phyloP scores from a whole-genome alignment of 306 rosid genomes.

The Hippophae rhamnoides region DNA sequence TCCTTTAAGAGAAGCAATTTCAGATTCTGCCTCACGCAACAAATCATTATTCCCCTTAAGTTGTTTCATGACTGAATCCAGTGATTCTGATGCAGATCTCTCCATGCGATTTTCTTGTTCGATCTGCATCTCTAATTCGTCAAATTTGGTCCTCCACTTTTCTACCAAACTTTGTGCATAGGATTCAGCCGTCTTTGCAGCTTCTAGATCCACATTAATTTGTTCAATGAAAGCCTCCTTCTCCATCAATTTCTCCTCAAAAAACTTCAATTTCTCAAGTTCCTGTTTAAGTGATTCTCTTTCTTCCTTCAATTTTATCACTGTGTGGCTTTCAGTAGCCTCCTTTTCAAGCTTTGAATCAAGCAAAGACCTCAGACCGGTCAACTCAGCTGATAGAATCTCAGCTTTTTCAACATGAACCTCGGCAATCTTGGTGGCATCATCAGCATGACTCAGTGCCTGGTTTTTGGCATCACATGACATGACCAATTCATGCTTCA shows the following conservation, averaged over 20 bases:
- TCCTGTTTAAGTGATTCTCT: constrained; percentile 49
- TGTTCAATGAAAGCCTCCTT: constrained; percentile 64
- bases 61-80: constrained; percentile 63
- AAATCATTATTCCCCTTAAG: constrained; percentile 56
- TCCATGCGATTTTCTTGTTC: constrained; percentile 64
- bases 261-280: constrained; percentile 44
- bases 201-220: constrained; percentile 74
- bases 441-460: constrained; percentile 85
- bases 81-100: constrained; percentile 76
- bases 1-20: constrained; percentile 59
- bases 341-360: constrained; percentile 68
- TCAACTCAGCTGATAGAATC: constrained; percentile 60
- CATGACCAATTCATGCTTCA: constrained; percentile 70
- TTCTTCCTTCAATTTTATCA: constrained; percentile 47
- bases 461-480: constrained; percentile 88
- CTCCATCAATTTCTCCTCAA: constrained; percentile 42
- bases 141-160: constrained; percentile 57
- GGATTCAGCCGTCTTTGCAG: constrained; percentile 83
- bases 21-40: constrained; percentile 66
- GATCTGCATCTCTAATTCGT: constrained; percentile 50
- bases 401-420: constrained; percentile 72
- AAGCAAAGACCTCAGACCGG: constrained; percentile 53
- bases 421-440: constrained; percentile 85
- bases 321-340: constrained; percentile 41
- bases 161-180: constrained; percentile 56